Base-by-base conservation (phyloP, 106 monocot genomes). In the Dendrobium catenatum region DNA sequence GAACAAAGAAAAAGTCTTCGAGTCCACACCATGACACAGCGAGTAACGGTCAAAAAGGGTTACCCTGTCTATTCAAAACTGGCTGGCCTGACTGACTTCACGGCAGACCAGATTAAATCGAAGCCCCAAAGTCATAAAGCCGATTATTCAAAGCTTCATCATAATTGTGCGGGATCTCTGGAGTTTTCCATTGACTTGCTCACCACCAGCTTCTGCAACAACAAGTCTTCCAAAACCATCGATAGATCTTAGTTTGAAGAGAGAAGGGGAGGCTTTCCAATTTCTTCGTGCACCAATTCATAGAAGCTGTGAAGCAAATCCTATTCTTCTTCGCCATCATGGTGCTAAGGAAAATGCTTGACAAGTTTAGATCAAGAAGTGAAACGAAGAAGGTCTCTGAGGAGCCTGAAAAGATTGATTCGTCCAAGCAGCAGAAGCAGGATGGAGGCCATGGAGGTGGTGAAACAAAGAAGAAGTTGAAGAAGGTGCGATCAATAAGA, bases 401-500 rank as follows among this genome's bases (percentile, higher is more conserved):
- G n/a, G 76, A 76, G 46, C 46, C 22, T 47, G 46, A 47, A 1
- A 75, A 47, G 44, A 47, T 7, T 29, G 46, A 46, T 9, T 47
- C n/a, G 19, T 73, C 33, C 73, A 24, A 41, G 22, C 41, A 40
- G 17, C 70, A 16, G 13, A 18, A 74, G 42, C 42, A 74, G 74
- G 43, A 42, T 74, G 43, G 44, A 72, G 37, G 74, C 75, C 66
- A 51, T 29, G 75, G 64, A 26, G 51, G 55, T 9, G 55, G 43
- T 8, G 80, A 56, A 5, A 6, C 22, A 43, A 78, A 49, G 86
- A 86, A 78, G 82, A 82, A 40, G 82, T 22, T 81, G 79, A 75
- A 79, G 79, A 75, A 84, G 84, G 9, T 64, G 73, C 73, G 49
- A 80, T 80, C 80, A 17, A 40, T 66, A 27, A 84, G 33, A 58